Conservation (phyloP, 805 yeast genomes). For the Saccharomycopsis fermentans region DNA sequence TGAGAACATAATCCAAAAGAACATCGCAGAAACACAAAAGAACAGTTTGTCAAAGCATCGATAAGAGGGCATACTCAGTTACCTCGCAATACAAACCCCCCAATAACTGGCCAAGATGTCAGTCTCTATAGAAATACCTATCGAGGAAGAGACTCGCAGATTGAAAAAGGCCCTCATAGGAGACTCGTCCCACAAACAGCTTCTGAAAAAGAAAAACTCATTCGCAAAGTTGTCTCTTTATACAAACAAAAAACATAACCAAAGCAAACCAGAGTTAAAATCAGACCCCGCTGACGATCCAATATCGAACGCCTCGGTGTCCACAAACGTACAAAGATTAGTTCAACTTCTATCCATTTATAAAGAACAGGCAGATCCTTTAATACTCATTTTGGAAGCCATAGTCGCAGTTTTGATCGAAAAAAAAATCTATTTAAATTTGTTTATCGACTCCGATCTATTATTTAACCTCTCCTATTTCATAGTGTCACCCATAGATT, state of each 20-base stretch:
- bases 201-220: neutral
- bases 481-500: conserved; percentile 10
- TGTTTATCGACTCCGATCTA: conserved; percentile 10
- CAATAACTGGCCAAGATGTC: no score
- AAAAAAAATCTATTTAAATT: conserved; percentile 9
- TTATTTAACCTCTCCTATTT: conserved; percentile 6
- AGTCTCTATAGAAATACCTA: neutral
- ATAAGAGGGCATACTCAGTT: no score
- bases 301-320: neutral
- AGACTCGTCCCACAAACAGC: neutral
- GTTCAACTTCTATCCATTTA: conserved; percentile 7
- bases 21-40: no score
- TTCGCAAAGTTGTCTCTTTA: neutral
- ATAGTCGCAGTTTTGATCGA: conserved; percentile 17
- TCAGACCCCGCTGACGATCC: neutral
- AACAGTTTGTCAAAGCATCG: no score
- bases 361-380: conserved; percentile 13
- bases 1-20: no score
- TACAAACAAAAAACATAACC: neutral
- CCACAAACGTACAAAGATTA: conserved; percentile 1
- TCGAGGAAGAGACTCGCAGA: neutral
- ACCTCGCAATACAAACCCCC: no score
- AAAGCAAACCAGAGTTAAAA: neutral
- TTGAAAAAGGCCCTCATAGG: neutral
- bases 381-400: conserved; percentile 11